A percentile compares a stretch with the other conserved stretches of the same genome.
Conservation (phyloP, 495 filamentous ascomycete species). For the Hapsidospora chrysogenum region DNA sequence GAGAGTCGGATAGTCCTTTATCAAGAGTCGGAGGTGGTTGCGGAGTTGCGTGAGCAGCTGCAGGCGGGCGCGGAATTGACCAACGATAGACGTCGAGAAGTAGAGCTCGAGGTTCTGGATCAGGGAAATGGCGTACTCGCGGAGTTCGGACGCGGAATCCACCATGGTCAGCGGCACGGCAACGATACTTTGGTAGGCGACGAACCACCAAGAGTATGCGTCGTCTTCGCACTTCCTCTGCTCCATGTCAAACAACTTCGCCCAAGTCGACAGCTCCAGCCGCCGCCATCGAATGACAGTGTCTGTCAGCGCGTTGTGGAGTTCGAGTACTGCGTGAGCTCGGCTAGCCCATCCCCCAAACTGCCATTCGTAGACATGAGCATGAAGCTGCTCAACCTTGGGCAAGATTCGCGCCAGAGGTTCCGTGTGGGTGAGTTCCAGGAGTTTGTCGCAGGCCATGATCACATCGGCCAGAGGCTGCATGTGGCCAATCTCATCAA, state of each 20-base stretch:
- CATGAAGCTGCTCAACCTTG: constrained; percentile 70
- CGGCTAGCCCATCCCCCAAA: constrained; percentile 60
- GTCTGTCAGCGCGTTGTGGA: constrained; percentile 61
- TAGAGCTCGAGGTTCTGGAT: constrained; percentile 59
- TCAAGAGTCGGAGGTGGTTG: constrained; percentile 39
- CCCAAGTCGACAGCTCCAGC: constrained; percentile 83
- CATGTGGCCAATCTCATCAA: constrained; percentile 40
- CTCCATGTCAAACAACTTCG: constrained; percentile 75
- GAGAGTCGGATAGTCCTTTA: constrained; percentile 36
- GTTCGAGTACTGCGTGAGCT: constrained; percentile 46
- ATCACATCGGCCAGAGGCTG: constrained; percentile 58
- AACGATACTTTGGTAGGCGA: constrained; percentile 78
- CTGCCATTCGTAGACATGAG: constrained; percentile 81
- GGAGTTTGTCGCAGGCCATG: constrained; percentile 49
- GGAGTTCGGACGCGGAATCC: constrained; percentile 37
- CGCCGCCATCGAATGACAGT: constrained; percentile 75
- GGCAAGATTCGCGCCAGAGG: constrained; percentile 73
- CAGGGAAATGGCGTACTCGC: constrained; percentile 45
- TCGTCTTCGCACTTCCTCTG: constrained; percentile 52
- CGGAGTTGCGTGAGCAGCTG: constrained; percentile 56
- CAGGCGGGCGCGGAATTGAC: constrained; percentile 62
- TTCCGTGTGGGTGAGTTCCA: constrained; percentile 62
- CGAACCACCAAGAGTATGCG: constrained; percentile 89
- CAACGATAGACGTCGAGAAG: constrained; percentile 53
- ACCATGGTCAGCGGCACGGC: constrained; percentile 48